Evolutionary conservation across 2,329 filamentous ascomycete genomes (phyloP).

Genomic region (Nemania abortiva): DNA sequence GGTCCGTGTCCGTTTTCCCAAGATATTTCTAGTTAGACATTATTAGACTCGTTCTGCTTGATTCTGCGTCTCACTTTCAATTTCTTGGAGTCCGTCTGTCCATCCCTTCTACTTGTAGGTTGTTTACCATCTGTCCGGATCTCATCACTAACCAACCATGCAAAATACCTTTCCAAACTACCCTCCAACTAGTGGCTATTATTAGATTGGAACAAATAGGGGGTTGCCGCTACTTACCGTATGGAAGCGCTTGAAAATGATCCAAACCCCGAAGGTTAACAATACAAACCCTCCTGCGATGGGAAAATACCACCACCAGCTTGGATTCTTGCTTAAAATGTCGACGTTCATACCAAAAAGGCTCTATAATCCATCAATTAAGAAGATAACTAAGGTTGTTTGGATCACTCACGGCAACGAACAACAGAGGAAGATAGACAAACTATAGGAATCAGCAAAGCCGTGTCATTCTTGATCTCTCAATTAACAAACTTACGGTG

Average conservation of each 20-base stretch:
- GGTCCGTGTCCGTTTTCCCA: too few relatives aligned
- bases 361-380: slow-evolving; percentile 8
- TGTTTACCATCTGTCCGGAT: neutral
- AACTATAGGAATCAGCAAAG: slow-evolving; percentile 1
- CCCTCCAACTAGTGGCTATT: slow-evolving; percentile 3
- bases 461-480: neutral
- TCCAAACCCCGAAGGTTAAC: slow-evolving; percentile 11
- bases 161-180: neutral
- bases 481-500: neutral
- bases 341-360: slow-evolving; percentile 23
- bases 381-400: neutral
- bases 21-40: neutral
- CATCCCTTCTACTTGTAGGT: neutral
- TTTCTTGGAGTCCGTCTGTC: neutral
- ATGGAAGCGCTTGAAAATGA: slow-evolving; percentile 11
- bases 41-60: neutral
- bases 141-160: slow-evolving; percentile 7
- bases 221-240: neutral
- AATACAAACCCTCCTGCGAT: neutral
- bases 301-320: slow-evolving; percentile 21
- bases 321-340: neutral
- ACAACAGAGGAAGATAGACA: slow-evolving; percentile 8
- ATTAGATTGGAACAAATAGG: neutral
- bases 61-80: neutral
- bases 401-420: slow-evolving; percentile 13